A percentile compares a stretch with the other conserved stretches of the same genome.
Conservation (phyloP, 2,329 filamentous ascomycete species). For the Fusarium graminum region DNA sequence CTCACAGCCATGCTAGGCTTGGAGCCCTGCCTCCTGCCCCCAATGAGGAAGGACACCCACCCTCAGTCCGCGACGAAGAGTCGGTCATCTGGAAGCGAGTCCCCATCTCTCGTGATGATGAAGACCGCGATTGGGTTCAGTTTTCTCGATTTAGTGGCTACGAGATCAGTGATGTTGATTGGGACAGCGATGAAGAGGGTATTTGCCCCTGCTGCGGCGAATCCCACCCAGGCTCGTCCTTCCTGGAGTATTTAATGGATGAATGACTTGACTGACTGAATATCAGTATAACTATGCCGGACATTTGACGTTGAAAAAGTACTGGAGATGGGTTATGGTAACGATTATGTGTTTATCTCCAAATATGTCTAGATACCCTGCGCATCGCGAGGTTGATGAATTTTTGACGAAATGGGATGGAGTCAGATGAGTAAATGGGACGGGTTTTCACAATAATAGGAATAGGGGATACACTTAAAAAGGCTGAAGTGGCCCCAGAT, state of each 20-base stretch:
- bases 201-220: slow-evolving; percentile 59
- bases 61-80: slow-evolving; percentile 57
- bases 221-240: slow-evolving; percentile 54
- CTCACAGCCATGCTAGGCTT: slow-evolving; percentile 49
- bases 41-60: slow-evolving; percentile 58
- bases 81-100: slow-evolving; percentile 66
- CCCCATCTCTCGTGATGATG: slow-evolving; percentile 56
- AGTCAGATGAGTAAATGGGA: slow-evolving; percentile 20
- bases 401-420: slow-evolving; percentile 30
- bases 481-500: slow-evolving; percentile 1
- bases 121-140: slow-evolving; percentile 62
- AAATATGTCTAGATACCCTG: slow-evolving; percentile 49
- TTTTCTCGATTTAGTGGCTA: slow-evolving; percentile 60
- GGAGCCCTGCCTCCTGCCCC: slow-evolving; percentile 58
- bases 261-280: slow-evolving; percentile 48
- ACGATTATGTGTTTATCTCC: slow-evolving; percentile 40
- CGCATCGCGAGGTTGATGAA: slow-evolving; percentile 42
- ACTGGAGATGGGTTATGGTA: slow-evolving; percentile 21
- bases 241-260: slow-evolving; percentile 51
- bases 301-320: slow-evolving; percentile 28
- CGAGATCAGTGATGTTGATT: slow-evolving; percentile 52
- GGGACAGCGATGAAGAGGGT: slow-evolving; percentile 54
- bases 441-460: slow-evolving; percentile 1
- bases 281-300: slow-evolving; percentile 36
- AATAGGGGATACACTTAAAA: slow-evolving; percentile 23